Evolutionary conservation across 495 filamentous ascomycete species (phyloP).

Genomic region (Bryoglossum gracile): DNA sequence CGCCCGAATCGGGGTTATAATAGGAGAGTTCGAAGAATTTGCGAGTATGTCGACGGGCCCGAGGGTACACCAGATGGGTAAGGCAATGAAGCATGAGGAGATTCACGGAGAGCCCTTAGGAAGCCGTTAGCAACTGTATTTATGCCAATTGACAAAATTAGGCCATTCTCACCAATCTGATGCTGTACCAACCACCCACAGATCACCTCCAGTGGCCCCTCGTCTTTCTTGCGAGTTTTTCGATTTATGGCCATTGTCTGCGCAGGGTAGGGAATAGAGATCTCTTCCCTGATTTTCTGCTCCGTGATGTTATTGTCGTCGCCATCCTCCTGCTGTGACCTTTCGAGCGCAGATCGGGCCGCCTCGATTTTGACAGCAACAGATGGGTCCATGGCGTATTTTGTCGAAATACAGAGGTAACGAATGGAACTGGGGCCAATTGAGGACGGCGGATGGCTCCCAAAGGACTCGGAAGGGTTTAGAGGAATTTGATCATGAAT

Average conservation of each 20-base stretch:
- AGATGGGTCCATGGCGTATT: conserved; percentile 20
- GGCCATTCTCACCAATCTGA: conserved; percentile 23
- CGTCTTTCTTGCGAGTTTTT: conserved; percentile 25
- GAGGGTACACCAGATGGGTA: conserved; percentile 72
- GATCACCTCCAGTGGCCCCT: conserved; percentile 21
- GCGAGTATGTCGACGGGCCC: conserved; percentile 64
- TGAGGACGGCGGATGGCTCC: conserved; percentile 3
- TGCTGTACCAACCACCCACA: conserved; percentile 25
- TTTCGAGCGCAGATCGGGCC: conserved; percentile 2
- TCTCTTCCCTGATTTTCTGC: conserved; percentile 1
- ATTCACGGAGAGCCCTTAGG: conserved; percentile 66
- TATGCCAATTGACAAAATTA: background rate
- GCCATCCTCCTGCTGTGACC: conserved; percentile 8
- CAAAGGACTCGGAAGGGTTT: conserved; percentile 9
- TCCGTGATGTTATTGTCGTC: background rate
- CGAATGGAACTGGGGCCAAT: conserved; percentile 16
- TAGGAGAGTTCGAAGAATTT: conserved; percentile 87
- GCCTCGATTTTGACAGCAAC: conserved; percentile 3
- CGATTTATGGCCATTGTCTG: conserved; percentile 1
- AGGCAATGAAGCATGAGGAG: conserved; percentile 70
- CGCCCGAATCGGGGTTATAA: conserved; percentile 55
- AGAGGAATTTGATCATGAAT: conserved; percentile 13
- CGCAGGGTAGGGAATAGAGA: background rate
- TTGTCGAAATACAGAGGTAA: background rate
- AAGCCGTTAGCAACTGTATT: conserved; percentile 9